Evolutionary conservation across 768 basidiomycete genomes (phyloP), one percentile per base, ranked within the genome.

Genomic region (Amanita rubescens): DNA sequence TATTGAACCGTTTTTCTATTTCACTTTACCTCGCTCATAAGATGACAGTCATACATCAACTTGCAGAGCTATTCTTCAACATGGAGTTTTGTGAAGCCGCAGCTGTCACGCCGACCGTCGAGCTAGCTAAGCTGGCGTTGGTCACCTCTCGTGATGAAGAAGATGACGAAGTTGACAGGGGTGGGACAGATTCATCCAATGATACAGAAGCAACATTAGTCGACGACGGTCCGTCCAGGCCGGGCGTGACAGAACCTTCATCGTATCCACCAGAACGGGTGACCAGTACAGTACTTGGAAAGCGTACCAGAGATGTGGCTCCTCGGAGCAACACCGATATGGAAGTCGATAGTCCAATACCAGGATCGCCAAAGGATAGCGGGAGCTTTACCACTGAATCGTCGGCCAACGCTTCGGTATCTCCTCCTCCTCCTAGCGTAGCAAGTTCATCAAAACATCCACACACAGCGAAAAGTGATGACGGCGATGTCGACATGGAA

Each of bases 141-240:
- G 85, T 94, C 32, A 93, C 93, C 5, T 87, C 89, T 2, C 82
- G 90, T 62, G 92, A 94, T 57, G 93, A 94, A 65, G 87, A 90
- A 66, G 89, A 90, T 57, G 89, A 88, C 56, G 87, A 87, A 57
- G 76, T 75, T 25, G 85, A 85, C 56, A 79, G 79, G 58, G 76
- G 82, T 52, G 82, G 81, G 52, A 89, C 87, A 1, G 87, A 88
- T 61, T 83, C 85, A 19, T 90, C 90, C 19, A 87, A 90, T 57
- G 90, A 91, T 62, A 90, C 89, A 1, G 90, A 92, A 66, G 90
- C 90, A 14, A 93, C 90, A 11, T 77, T 93, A 30, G 90, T 93
- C 47, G 90, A 93, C 54, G 90, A 90, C 64, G 80, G 71, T 39
- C 71, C 75, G 27, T 65, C 72, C 39, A 72, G 72, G 24, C 62